A percentile compares a stretch with the other conserved stretches of the same genome.
phyloP scores from a whole-genome alignment of 139 green algal genomes.

The Haematococcus sp. region DNA sequence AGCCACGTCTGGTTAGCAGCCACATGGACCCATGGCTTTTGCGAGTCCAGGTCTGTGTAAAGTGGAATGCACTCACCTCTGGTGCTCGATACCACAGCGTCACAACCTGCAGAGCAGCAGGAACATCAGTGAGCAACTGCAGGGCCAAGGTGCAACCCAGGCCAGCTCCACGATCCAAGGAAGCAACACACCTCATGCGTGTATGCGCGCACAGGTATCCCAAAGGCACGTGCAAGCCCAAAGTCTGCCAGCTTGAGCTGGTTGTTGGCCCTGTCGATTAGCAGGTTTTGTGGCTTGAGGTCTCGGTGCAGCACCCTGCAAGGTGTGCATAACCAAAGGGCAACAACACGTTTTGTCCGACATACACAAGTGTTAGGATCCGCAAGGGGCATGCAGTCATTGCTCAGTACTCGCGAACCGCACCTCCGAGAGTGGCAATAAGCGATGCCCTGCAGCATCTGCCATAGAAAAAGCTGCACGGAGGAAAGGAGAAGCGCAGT shows the following conservation, averaged over 20 bases:
- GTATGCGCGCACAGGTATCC: constrained; percentile 92
- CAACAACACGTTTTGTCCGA: no score
- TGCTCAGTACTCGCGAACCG: not conserved
- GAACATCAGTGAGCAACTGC: not conserved
- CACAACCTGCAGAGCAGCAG: constrained; percentile 72
- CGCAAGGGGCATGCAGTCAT: not conserved
- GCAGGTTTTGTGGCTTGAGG: constrained; percentile 97
- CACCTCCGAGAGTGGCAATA: constrained; percentile 90
- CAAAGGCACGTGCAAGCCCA: constrained; percentile 92
- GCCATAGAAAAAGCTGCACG: constrained; percentile 88
- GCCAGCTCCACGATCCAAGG: not conserved
- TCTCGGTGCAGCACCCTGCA: constrained; percentile 90
- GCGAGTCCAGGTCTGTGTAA: no score
- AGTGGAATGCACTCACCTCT: no score
- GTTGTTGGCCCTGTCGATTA: constrained; percentile 84
- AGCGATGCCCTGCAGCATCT: constrained; percentile 90
- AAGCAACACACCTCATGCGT: constrained; percentile 83
- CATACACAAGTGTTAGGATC: no score
- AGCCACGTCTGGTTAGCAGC: constrained; percentile 89
- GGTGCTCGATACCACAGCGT: constrained; percentile 95
- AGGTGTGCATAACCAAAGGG: no score
- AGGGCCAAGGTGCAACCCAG: not conserved
- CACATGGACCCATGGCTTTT: constrained; percentile 92
- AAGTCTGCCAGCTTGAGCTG: constrained; percentile 97
- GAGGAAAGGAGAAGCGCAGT: not conserved